Base-by-base conservation (phyloP, 1,284 basidiomycete species). In the Sphaerobolus stellatus region DNA sequence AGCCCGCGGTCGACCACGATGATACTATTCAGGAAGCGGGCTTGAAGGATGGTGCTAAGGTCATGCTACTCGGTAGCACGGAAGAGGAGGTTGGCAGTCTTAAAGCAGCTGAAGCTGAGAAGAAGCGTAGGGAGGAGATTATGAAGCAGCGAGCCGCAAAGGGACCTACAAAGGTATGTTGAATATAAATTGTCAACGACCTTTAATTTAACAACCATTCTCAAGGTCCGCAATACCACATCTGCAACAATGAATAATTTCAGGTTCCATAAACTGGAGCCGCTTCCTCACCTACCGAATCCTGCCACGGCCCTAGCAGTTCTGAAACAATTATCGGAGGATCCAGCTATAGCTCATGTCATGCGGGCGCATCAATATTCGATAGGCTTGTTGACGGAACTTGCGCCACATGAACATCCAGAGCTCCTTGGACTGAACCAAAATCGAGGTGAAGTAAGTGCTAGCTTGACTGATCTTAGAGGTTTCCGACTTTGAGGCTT, bases 351-450 rank as follows among this genome's bases (percentile, higher is more conserved):
- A 48, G 71, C 68, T 18, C 80, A 87, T 62, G 65, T 90, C 57
- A 89, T 90, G 88, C 77, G 76, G 59, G 74, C 71, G 56, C 85
- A 90, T 66, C 67, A 78, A 52, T 83, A 88, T 60, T 72, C 80
- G 2, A 83, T 90, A 4, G 82, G 82, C 0, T 59, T 85, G 4
- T 73, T 90, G 24, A 88, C 86, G 1, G 87, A 90, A 67, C 79
- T 90, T 34, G 86, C 86, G 28, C 87, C 87, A 0, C 86, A 87
- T 57, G 86, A 89, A 64, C 78, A 86, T 53, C 87, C 88, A 0
- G 72, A 81, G 18, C 68, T 90, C 9, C 75, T 90, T 5, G 89
- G 90, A 0, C 73, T 90, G 43, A 91, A 91, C 65, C 77, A 79
- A 47, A 83, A 83, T 55, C 72, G 69, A 0, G 88, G 88, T 0